phyloP scores from a whole-genome alignment of 345 rosid species.

The Bruguiera parviflora region DNA sequence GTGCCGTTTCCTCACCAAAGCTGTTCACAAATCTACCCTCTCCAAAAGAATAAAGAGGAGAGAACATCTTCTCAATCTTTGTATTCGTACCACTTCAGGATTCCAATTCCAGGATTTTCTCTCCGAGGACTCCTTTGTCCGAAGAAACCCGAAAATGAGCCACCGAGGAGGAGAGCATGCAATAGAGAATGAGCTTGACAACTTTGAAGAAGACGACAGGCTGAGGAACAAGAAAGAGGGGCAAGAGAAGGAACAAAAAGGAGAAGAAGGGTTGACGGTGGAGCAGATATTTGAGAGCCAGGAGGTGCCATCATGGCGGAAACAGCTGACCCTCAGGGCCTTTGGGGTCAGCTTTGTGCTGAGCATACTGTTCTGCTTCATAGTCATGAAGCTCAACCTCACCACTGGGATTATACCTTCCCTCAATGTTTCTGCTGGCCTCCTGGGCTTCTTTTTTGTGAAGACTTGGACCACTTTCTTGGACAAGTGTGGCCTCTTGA shows the following conservation, averaged over 20 bases:
- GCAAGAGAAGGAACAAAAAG: background rate
- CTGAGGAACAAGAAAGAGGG: background rate
- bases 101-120: too few species aligned
- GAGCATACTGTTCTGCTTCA: constrained; percentile 16
- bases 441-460: constrained; percentile 23
- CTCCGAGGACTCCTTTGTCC: too few species aligned
- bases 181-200: too few species aligned
- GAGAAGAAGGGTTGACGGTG: constrained; percentile 1
- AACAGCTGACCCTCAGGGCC: constrained; percentile 23
- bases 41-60: too few species aligned
- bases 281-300: constrained; percentile 14
- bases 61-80: too few species aligned
- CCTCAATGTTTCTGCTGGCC: constrained; percentile 27
- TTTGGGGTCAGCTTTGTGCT: constrained; percentile 21
- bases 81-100: too few species aligned
- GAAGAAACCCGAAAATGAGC: too few species aligned
- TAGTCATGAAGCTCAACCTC: constrained; percentile 28
- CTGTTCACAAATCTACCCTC: too few species aligned
- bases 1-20: too few species aligned
- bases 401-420: constrained; percentile 26
- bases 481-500: background rate
- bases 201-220: too few species aligned
- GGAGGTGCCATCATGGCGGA: constrained; percentile 18
- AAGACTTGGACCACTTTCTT: constrained; percentile 22
- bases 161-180: too few species aligned